Percentiles rank a stretch among this genome's conserved stretches.
These are phyloP conservation scores for Marchantia paleacea DNA, from an alignment of 225 moss, liverwort and hornwort species.

Conservation along the genomic window DNA sequence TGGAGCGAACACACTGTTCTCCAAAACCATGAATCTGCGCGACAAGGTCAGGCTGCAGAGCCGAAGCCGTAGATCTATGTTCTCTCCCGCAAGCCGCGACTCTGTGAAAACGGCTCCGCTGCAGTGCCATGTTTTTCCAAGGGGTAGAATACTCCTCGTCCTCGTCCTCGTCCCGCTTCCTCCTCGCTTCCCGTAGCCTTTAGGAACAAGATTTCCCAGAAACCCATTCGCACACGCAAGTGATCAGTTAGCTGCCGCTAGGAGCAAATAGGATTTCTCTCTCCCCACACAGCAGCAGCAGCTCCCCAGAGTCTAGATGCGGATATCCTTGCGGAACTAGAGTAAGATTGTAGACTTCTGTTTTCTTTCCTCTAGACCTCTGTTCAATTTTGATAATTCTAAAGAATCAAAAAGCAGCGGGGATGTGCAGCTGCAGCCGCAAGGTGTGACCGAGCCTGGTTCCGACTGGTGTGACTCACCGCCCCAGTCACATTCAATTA, in stretches of 20 bases:
- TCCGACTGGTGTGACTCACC: not conserved
- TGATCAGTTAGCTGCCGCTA: not conserved
- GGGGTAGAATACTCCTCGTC: not conserved
- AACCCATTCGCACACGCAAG: not conserved
- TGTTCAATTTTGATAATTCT: no score
- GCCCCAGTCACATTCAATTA: not conserved
- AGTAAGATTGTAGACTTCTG: not conserved
- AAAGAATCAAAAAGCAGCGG: not conserved
- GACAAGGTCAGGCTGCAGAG: not conserved
- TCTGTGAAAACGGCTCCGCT: not conserved
- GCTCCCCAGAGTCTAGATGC: not conserved
- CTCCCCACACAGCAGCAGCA: not conserved
- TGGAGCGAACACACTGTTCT: not conserved
- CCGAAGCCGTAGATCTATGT: not conserved
- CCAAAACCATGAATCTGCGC: not conserved
- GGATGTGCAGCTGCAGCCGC: not conserved
- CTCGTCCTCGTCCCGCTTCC: no score
- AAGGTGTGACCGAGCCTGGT: not conserved
- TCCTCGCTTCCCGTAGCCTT: not conserved
- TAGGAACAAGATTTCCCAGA: not conserved
- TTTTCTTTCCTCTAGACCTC: no score
- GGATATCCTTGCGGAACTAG: not conserved
- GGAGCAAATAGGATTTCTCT: not conserved
- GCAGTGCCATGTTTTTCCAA: not conserved
- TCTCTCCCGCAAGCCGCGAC: not conserved